These are phyloP conservation scores for Metschnikowia shivogae DNA, from an alignment of 805 yeast genomes.

Conservation along the genomic window DNA sequence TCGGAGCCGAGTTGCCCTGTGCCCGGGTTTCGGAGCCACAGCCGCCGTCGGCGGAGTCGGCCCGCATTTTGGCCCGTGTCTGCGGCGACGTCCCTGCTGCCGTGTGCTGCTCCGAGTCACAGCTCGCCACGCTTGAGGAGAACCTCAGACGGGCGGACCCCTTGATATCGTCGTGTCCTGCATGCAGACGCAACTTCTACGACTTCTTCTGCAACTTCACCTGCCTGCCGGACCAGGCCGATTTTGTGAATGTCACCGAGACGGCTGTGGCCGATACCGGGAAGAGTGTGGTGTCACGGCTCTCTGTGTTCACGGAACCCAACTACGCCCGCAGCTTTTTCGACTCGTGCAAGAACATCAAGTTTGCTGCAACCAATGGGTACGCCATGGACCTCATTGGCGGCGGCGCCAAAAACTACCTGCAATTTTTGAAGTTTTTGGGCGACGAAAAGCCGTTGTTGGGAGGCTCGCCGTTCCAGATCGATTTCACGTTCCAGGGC, in stretches of 20 bases:
- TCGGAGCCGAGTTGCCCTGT: constrained; percentile 80
- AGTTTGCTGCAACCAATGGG: constrained; percentile 92
- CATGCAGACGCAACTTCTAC: constrained; percentile 81
- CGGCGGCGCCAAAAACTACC: constrained; percentile 84
- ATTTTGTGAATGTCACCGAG: constrained; percentile 63
- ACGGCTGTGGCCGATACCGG: constrained; percentile 49
- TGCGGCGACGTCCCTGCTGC: constrained; percentile 71
- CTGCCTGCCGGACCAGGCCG: constrained; percentile 80
- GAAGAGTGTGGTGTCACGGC: constrained; percentile 61
- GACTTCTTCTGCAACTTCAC: constrained; percentile 84
- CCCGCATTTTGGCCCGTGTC: constrained; percentile 45
- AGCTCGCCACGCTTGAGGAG: constrained; percentile 49
- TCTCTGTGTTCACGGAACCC: constrained; percentile 58
- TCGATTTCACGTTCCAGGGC: constrained; percentile 55
- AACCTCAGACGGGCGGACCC: constrained; percentile 38
- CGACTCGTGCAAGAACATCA: constrained; percentile 83
- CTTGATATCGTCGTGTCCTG: constrained; percentile 63
- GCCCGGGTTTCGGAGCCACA: constrained; percentile 52
- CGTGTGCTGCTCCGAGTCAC: constrained; percentile 71
- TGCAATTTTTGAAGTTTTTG: constrained; percentile 74
- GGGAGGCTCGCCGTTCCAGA: constrained; percentile 96
- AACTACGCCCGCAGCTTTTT: constrained; percentile 60
- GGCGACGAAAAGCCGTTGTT: constrained; percentile 93
- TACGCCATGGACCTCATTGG: constrained; percentile 96
- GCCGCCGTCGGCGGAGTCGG: constrained; percentile 42